Evolutionary conservation across 2,329 filamentous ascomycete species (phyloP), one percentile per base, ranked within the genome.

Genomic region (Aspergillus sp.): DNA sequence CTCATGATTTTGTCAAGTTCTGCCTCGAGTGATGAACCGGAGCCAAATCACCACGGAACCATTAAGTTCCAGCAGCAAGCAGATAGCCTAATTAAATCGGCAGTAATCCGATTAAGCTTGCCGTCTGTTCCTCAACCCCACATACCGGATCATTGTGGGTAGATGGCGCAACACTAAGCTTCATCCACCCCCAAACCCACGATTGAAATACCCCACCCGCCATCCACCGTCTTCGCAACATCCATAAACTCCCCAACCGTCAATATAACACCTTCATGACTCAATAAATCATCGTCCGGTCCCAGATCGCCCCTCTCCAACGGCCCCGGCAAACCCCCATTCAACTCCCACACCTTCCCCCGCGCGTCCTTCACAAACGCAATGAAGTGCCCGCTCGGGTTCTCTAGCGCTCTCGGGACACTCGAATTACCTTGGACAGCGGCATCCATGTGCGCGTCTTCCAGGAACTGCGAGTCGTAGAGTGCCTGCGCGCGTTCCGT

Each of bases 401-500:
- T 32, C 16, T 63, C 60, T 4, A 22, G 14, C 6, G 57, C 45
- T 6, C 54, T 47, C 2, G 56, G 54, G 2, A 56, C 63, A 39
- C 47, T 22, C 1, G 57, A 56, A 9, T 42, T 39, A 2, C 62
- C 63, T 6, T 26, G 46, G 31, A 36, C 24, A 10, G 57, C 60
- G 4, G 54, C 62, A 45, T 57, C 39, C 59, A 59, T 65, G 54
- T 71, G 67, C 5, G 70, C 69, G 12, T 65, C 49, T 54, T 72
- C 70, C 3, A 73, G 46, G 18, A 69, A 66, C 7, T 49, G 16
- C 0, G 63, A 67, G 7, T 85, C 74, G 60, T 85, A 82, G 5
- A 87, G 73, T 22, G 84, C 73, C 53, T 78, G 71, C 0, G 84
- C 83, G n/a, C 84, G 77, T 32, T 79, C 74, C 6, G 63, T 62